A percentile compares a stretch with the other conserved stretches of the same genome.
These are phyloP conservation scores for Balansia obtecta DNA, from an alignment of 2,329 filamentous ascomycete species.

Conservation along the genomic window DNA sequence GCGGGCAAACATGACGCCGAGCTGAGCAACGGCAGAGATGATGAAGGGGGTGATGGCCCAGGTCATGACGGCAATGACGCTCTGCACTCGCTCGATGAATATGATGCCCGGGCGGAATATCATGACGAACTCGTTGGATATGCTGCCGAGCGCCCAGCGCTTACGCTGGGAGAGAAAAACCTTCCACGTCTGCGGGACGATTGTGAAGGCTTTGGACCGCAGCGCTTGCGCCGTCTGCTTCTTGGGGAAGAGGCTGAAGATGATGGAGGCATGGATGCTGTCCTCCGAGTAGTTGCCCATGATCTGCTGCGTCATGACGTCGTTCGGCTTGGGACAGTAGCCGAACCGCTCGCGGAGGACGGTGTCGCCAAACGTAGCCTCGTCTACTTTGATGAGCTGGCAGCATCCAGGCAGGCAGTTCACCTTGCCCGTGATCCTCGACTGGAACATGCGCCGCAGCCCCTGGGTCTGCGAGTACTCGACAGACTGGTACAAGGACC, in stretches of 20 bases:
- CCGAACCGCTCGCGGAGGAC: conserved; percentile 34
- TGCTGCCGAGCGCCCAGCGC: conserved; percentile 35
- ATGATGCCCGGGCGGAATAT: conserved; percentile 30
- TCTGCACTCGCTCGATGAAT: conserved; percentile 30
- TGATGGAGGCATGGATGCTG: conserved; percentile 35
- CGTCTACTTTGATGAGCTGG: conserved; percentile 35
- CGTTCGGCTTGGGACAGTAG: conserved; percentile 35
- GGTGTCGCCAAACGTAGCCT: conserved; percentile 33
- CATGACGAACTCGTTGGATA: conserved; percentile 36
- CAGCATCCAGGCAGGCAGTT: conserved; percentile 37
- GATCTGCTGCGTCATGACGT: conserved; percentile 35
- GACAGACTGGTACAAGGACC: conserved; percentile 34
- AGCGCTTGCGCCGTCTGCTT: conserved; percentile 34
- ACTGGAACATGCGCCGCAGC: conserved; percentile 35
- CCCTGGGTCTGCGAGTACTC: conserved; percentile 36
- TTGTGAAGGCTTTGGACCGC: conserved; percentile 32
- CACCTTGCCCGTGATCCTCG: conserved; percentile 34
- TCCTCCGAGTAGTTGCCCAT: conserved; percentile 37
- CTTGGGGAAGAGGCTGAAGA: conserved; percentile 31
- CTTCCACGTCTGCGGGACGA: conserved; percentile 30
- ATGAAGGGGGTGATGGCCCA: conserved; percentile 34
- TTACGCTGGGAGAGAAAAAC: conserved; percentile 37
- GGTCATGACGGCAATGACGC: conserved; percentile 31
- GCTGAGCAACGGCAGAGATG: conserved; percentile 25
- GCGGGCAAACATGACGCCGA: conserved; percentile 22